Percentiles rank a stretch among this genome's conserved stretches.
Conservation (phyloP, 768 basidiomycete species). For the Agaricus sinodeliciosus region DNA sequence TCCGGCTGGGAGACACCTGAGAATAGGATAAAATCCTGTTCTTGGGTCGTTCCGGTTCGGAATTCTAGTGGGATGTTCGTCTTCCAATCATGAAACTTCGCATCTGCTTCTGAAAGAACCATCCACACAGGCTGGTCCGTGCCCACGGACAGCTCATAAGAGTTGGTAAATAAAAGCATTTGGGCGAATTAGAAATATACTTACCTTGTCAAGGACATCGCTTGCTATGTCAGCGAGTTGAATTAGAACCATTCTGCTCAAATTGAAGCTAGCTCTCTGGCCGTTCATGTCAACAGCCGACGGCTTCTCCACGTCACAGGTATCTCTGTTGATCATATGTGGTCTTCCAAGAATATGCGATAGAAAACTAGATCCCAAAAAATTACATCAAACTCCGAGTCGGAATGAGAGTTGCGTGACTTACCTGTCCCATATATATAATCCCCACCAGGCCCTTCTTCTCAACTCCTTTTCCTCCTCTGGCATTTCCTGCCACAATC, state of each 20-base stretch:
- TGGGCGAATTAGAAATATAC: not conserved
- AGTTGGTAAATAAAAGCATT: constrained; percentile 8
- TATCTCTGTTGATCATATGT: constrained; percentile 29
- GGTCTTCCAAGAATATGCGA: constrained; percentile 41
- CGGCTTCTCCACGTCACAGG: constrained; percentile 31
- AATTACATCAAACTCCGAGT: constrained; percentile 6
- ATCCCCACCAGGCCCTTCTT: constrained; percentile 37
- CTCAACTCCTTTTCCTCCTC: constrained; percentile 35
- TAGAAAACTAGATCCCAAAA: constrained; percentile 25
- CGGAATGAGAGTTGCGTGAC: constrained; percentile 12
- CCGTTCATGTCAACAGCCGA: constrained; percentile 24
- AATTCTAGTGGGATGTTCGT: constrained; percentile 33
- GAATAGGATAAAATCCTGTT: constrained; percentile 20
- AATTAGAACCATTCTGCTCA: constrained; percentile 31
- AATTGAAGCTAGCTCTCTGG: constrained; percentile 26
- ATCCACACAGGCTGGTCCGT: constrained; percentile 25
- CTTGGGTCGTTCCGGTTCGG: constrained; percentile 15
- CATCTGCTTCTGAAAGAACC: constrained; percentile 34
- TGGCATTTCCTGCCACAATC: constrained; percentile 35
- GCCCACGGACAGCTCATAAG: constrained; percentile 26
- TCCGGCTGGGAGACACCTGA: constrained; percentile 24
- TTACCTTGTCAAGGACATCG: constrained; percentile 36
- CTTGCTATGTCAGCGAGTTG: constrained; percentile 31
- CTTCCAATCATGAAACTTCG: constrained; percentile 38
- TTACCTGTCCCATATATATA: constrained; percentile 37